Percentiles rank a stretch among this genome's conserved stretches.
phyloP scores from a whole-genome alignment of 768 basidiomycete genomes.

The Inosperma sp. region DNA sequence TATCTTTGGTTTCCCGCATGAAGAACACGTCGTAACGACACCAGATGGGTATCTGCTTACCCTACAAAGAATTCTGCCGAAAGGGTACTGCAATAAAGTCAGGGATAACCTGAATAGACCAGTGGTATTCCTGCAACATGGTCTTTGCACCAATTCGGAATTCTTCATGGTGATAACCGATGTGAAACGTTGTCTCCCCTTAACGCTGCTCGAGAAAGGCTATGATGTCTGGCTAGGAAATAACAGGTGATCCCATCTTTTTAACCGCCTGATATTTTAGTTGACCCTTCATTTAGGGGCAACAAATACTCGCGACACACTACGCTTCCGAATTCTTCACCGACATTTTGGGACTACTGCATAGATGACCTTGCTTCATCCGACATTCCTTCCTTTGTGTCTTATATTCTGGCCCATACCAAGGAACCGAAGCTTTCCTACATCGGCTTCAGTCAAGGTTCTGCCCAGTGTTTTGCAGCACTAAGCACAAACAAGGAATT shows the following conservation, averaged over 20 bases:
- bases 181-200: conserved; percentile 13
- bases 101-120: neutral
- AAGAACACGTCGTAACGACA: conserved; percentile 19
- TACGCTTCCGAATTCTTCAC: conserved; percentile 6
- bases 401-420: conserved; percentile 13
- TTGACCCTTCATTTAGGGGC: conserved; percentile 7
- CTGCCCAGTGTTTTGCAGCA: conserved; percentile 79
- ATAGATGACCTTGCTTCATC: conserved; percentile 18
- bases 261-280: neutral
- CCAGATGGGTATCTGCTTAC: conserved; percentile 18
- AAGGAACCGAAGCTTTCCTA: conserved; percentile 13
- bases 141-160: conserved; percentile 18
- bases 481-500: conserved; percentile 75
- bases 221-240: conserved; percentile 23
- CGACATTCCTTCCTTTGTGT: conserved; percentile 18
- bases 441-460: conserved; percentile 68
- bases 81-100: neutral
- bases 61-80: conserved; percentile 14
- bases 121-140: conserved; percentile 18
- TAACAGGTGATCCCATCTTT: conserved; percentile 11
- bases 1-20: conserved; percentile 16
- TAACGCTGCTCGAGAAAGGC: conserved; percentile 14
- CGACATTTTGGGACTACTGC: conserved; percentile 19
- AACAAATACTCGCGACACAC: conserved; percentile 20
- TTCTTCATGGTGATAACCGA: conserved; percentile 16